These are phyloP conservation scores for Suhomyces prunicola DNA, from an alignment of 805 yeast species.

Conservation along the genomic window DNA sequence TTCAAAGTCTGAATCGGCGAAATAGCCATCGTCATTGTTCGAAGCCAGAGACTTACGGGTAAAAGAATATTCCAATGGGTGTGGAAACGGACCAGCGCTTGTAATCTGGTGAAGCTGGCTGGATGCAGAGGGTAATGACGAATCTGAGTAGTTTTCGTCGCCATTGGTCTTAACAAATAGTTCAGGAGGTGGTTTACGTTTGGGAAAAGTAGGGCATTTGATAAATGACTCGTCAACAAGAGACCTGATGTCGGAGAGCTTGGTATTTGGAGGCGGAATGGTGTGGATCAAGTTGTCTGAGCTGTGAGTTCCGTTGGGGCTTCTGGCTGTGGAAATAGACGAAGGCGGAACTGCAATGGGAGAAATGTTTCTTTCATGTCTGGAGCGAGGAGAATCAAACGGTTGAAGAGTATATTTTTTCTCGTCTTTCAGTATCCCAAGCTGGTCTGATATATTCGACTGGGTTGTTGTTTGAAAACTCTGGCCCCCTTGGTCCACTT, in stretches of 20 bases:
- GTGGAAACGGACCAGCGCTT: neutral
- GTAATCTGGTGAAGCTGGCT: neutral
- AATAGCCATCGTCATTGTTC: conserved; percentile 7
- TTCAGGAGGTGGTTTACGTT: conserved; percentile 30
- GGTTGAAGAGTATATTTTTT: neutral
- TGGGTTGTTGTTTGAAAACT: neutral
- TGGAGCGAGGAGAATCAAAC: neutral
- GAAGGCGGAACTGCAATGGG: conserved; percentile 30
- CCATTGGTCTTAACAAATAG: conserved; percentile 1
- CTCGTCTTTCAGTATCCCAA: neutral
- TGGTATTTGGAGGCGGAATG: conserved; percentile 4
- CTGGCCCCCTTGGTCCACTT: neutral
- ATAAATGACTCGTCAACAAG: neutral
- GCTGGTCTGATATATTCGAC: neutral
- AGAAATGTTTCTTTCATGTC: conserved; percentile 7
- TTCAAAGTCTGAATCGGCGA: conserved; percentile 3
- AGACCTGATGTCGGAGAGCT: conserved; percentile 6
- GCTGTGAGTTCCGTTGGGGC: conserved; percentile 18
- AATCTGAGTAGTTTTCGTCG: neutral
- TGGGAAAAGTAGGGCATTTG: conserved; percentile 3
- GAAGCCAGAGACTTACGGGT: conserved; percentile 10
- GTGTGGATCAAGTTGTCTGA: conserved; percentile 16
- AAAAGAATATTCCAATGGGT: neutral
- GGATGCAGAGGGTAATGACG: neutral
- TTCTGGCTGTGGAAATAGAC: conserved; percentile 27